These are phyloP conservation scores for Rhodotorula sp. DNA, from an alignment of 1,284 basidiomycete genomes.

Conservation along the genomic window DNA sequence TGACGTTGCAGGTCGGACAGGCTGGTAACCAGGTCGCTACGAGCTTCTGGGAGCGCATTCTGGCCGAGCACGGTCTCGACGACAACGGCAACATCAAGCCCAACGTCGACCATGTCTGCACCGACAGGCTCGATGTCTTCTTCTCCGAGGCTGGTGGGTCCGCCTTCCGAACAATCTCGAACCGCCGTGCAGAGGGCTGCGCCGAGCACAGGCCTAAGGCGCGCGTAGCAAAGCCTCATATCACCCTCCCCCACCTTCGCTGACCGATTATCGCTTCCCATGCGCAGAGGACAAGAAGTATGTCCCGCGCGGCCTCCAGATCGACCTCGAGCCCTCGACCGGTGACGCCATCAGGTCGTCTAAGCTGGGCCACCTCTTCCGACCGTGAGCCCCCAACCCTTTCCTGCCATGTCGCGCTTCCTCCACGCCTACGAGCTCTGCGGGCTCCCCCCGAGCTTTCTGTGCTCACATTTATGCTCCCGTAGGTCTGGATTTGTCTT, in stretches of 20 bases:
- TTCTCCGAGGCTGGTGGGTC: conserved; percentile 26
- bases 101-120: conserved; percentile 15
- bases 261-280: background rate
- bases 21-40: conserved; percentile 39
- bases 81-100: conserved; percentile 42
- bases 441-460: too few species aligned
- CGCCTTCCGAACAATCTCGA: background rate
- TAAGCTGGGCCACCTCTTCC: conserved; percentile 59
- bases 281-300: conserved; percentile 60
- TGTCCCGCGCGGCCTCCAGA: conserved; percentile 87
- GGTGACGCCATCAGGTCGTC: conserved; percentile 59
- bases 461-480: background rate
- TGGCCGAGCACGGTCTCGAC: conserved; percentile 49
- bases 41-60: conserved; percentile 48
- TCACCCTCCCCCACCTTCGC: background rate
- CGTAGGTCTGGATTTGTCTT: conserved; percentile 58
- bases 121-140: conserved; percentile 31
- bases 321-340: conserved; percentile 90
- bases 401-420: too few species aligned
- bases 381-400: conserved; percentile 54
- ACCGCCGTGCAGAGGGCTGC: too few species aligned
- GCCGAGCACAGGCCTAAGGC: too few species aligned
- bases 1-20: conserved; percentile 34
- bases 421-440: too few species aligned
- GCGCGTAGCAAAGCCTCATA: background rate